Conservation (phyloP, 176 grass and related monocot genomes). For the Carex littledalei region DNA sequence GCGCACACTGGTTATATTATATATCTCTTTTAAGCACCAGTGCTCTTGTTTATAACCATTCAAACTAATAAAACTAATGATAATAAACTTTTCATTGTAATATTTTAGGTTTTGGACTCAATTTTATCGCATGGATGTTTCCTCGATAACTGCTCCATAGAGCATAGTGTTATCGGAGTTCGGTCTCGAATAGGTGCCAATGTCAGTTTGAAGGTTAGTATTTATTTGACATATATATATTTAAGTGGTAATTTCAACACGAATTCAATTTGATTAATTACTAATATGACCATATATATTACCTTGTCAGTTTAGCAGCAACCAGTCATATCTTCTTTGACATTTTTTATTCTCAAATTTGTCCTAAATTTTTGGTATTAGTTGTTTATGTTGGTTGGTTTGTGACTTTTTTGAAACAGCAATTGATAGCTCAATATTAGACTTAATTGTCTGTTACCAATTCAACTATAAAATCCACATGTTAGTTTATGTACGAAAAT, state of each 20-base stretch:
- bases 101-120: conserved; percentile 64
- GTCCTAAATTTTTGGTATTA: too few relatives aligned
- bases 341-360: background rate
- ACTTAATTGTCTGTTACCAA: too few relatives aligned
- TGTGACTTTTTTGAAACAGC: background rate
- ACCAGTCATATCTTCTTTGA: background rate
- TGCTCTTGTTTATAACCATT: too few relatives aligned
- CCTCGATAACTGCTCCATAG: conserved; percentile 58
- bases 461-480: too few relatives aligned
- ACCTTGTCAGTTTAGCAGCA: conserved; percentile 70
- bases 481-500: background rate
- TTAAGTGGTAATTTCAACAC: background rate
- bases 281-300: conserved; percentile 16
- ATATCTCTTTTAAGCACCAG: too few relatives aligned
- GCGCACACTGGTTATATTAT: too few relatives aligned
- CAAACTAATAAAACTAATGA: too few relatives aligned
- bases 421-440: background rate
- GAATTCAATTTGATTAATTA: background rate
- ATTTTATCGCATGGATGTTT: conserved; percentile 90
- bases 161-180: conserved; percentile 71
- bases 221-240: background rate
- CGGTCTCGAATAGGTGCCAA: conserved; percentile 66
- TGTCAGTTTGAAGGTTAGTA: conserved; percentile 61
- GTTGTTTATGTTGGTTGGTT: too few relatives aligned
- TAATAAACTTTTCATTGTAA: too few relatives aligned